phyloP scores from a whole-genome alignment of 345 rosid species.

The Capsella bursapastoris region DNA sequence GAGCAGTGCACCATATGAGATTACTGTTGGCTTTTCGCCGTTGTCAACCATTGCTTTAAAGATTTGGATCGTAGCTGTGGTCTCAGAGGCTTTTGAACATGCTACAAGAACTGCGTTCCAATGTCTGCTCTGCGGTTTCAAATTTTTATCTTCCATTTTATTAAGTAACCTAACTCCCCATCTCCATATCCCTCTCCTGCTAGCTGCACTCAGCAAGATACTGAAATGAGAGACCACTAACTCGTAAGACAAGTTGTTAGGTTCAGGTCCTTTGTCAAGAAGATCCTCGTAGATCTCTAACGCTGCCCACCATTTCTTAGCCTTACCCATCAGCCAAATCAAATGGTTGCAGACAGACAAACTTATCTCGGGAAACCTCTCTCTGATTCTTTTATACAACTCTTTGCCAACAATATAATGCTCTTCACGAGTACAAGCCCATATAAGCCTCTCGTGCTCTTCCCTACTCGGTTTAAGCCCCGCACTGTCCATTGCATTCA shows the following conservation, averaged over 20 bases:
- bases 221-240: constrained; percentile 77
- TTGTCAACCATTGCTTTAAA: constrained; percentile 85
- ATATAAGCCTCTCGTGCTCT: constrained; percentile 80
- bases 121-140: constrained; percentile 76
- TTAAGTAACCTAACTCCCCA: constrained; percentile 81
- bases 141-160: constrained; percentile 90
- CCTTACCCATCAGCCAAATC: constrained; percentile 95
- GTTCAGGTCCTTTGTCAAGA: constrained; percentile 82
- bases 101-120: constrained; percentile 93
- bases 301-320: constrained; percentile 98
- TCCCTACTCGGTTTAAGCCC: constrained; percentile 58
- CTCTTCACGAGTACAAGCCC: constrained; percentile 92
- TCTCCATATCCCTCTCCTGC: constrained; percentile 84
- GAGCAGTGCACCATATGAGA: constrained; percentile 86
- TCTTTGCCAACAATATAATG: constrained; percentile 75
- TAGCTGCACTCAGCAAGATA: constrained; percentile 71
- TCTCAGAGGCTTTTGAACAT: constrained; percentile 89
- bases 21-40: constrained; percentile 83
- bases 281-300: constrained; percentile 91
- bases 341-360: constrained; percentile 92
- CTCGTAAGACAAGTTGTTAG: constrained; percentile 77
- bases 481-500: constrained; percentile 67
- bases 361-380: constrained; percentile 60
- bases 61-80: constrained; percentile 75
- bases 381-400: constrained; percentile 74